Evolutionary conservation across 2,329 filamentous ascomycete genomes (phyloP).

Genomic region (Calonectria honghensis): DNA sequence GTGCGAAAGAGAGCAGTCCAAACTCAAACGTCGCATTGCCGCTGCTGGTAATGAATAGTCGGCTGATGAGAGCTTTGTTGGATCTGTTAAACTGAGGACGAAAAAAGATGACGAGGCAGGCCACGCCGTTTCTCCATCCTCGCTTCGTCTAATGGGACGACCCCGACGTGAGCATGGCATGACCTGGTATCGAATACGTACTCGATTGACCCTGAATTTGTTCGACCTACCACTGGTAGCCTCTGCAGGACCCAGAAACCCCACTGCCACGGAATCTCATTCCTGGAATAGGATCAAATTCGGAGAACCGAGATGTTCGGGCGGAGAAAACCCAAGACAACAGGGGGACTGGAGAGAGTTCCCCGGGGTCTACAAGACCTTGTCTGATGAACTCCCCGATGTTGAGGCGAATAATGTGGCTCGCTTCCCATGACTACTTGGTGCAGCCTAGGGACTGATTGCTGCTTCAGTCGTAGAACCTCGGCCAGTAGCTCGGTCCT

Average conservation of each 20-base stretch:
- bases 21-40: background rate
- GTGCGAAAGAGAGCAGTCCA: background rate
- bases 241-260: constrained; percentile 19
- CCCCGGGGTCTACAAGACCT: constrained; percentile 16
- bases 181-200: constrained; percentile 27
- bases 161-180: constrained; percentile 29
- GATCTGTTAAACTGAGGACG: background rate
- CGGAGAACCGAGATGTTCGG: constrained; percentile 19
- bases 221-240: constrained; percentile 10
- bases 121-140: constrained; percentile 22
- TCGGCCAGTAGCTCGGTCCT: constrained; percentile 41
- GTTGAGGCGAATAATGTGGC: constrained; percentile 22
- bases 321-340: constrained; percentile 27
- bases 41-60: background rate
- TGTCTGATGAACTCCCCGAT: constrained; percentile 38
- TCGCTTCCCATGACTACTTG: constrained; percentile 10
- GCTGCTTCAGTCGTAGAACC: constrained; percentile 29
- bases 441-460: constrained; percentile 43
- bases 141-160: constrained; percentile 29
- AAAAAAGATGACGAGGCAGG: constrained; percentile 32
- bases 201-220: constrained; percentile 33
- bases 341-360: constrained; percentile 16
- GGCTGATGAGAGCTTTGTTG: background rate
- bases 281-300: constrained; percentile 24
- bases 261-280: constrained; percentile 29